Evolutionary conservation across 495 filamentous ascomycete genomes (phyloP), one percentile per base, ranked within the genome.

Genomic region (Oleoguttula mirabilis): DNA sequence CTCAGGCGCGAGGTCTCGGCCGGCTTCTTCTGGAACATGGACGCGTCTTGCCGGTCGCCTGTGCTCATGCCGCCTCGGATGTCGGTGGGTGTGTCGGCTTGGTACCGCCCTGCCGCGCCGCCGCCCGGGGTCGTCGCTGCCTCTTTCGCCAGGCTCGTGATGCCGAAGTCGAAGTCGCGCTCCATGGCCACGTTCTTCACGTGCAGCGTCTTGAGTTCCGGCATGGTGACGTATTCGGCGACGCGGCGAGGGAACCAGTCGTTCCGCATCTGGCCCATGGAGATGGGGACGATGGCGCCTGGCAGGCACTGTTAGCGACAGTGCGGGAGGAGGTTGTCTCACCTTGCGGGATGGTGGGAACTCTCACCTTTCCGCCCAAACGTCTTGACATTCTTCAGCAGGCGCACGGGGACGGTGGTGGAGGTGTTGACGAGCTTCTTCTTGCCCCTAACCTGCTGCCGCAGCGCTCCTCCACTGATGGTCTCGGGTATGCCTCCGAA

Each of bases 301-400:
- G 43, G 22, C 8, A 36, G 15, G n/a, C n/a, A 32, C 4, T 27
- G 1, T 41, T 20, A 34, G 24, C 21, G 0, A 12, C 10, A 24
- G 12, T 25, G 16, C 11, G 28, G 4, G 21, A 21, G 21, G 7
- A 19, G 16, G 4, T 45, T 10, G 28, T n/a, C n/a, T n/a, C n/a
- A n/a, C n/a, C n/a, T n/a, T n/a, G n/a, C n/a, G n/a, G n/a, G n/a
- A n/a, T n/a, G n/a, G n/a, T n/a, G n/a, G n/a, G n/a, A n/a, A n/a
- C n/a, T n/a, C 59, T 22, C 55, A 79, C 77, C 67, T 64, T 68
- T 69, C 44, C 67, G 64, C 10, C 78, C 80, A 55, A 72, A 80
- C 31, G 63, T 65, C 34, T 61, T 66, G 17, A 81, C 69, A 52
- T 81, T 73, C 47, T 68, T 53, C 5, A 76, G 58, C 43, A 83